phyloP scores from a whole-genome alignment of 768 basidiomycete genomes.

The Suillus clintonianus region DNA sequence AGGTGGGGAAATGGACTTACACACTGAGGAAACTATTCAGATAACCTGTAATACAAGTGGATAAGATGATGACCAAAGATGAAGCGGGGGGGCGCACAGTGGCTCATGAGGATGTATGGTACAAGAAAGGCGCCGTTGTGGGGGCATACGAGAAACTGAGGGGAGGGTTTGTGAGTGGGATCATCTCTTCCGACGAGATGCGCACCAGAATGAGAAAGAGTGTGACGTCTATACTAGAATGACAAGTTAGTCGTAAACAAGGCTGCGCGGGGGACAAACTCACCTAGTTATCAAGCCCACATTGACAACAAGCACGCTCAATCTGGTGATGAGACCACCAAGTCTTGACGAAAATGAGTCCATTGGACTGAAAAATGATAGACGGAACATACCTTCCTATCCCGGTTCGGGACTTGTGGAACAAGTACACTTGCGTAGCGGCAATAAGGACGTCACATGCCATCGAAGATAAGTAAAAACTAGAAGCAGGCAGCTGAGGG shows the following conservation, averaged over 20 bases:
- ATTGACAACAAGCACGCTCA: constrained; percentile 36
- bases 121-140: constrained; percentile 37
- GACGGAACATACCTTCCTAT: constrained; percentile 25
- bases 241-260: not conserved
- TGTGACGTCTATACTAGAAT: constrained; percentile 28
- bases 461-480: constrained; percentile 35
- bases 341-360: constrained; percentile 18
- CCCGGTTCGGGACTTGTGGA: constrained; percentile 30
- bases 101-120: constrained; percentile 40
- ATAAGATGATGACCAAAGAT: not conserved
- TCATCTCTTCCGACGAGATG: not conserved
- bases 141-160: constrained; percentile 37
- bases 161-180: not conserved
- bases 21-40: constrained; percentile 40
- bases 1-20: constrained; percentile 19
- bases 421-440: constrained; percentile 34
- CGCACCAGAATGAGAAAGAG: constrained; percentile 27
- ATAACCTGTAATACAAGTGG: constrained; percentile 26
- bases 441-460: constrained; percentile 37
- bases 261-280: not conserved
- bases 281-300: constrained; percentile 39
- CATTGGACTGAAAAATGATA: not conserved
- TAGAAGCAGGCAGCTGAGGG: constrained; percentile 29
- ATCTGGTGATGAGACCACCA: constrained; percentile 32
- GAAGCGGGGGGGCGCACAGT: constrained; percentile 25